Evolutionary conservation across 148 eudicot species (phyloP).

Genomic region (Chenopodium formosanum): DNA sequence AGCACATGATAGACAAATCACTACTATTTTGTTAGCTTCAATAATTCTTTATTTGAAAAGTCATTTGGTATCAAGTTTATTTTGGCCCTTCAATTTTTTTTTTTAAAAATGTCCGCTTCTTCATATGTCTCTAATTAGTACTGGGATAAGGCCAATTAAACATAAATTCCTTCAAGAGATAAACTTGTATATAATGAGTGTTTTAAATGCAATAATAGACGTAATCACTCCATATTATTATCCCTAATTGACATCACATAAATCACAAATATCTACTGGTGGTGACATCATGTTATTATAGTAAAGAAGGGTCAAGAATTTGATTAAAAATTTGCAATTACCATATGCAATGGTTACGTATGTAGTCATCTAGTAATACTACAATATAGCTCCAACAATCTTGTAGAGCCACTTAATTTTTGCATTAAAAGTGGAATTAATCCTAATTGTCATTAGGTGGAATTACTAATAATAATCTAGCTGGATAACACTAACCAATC

Average conservation of each 20-base stretch:
- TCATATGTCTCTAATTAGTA: not conserved
- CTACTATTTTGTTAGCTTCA: not conserved
- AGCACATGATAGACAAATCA: not conserved
- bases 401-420: constrained; percentile 17
- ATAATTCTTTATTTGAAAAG: not conserved
- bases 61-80: not conserved
- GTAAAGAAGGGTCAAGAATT: not conserved
- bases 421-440: constrained; percentile 8
- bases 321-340: not conserved
- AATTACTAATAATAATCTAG: constrained; percentile 3
- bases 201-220: too few relatives aligned
- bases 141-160: not conserved
- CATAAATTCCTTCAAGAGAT: not conserved
- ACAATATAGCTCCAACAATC: constrained; percentile 9
- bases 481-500: constrained; percentile 11
- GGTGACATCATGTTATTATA: not conserved
- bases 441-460: constrained; percentile 13
- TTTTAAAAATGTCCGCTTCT: not conserved
- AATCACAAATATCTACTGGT: not conserved
- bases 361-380: not conserved
- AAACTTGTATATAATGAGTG: too few relatives aligned
- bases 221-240: too few relatives aligned
- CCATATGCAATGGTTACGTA: not conserved
- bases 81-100: not conserved
- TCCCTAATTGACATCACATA: too few relatives aligned